These are phyloP conservation scores for Raphanus hybrid DNA, from an alignment of 441 rosid genomes.

Conservation along the genomic window DNA sequence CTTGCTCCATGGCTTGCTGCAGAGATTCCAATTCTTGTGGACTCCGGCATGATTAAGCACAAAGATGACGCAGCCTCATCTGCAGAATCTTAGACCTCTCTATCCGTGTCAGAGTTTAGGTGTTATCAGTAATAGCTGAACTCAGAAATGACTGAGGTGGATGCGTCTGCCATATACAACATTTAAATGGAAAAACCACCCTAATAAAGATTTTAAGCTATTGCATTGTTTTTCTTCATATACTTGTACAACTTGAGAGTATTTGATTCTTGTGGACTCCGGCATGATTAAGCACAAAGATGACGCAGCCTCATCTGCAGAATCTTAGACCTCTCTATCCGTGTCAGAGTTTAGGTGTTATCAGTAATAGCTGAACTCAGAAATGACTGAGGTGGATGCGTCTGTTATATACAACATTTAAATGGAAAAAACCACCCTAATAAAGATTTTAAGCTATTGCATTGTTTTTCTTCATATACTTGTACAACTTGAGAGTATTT, in stretches of 20 bases:
- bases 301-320: conserved; percentile 66
- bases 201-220: conserved; percentile 27
- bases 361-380: conserved; percentile 30
- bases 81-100: conserved; percentile 49
- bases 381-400: conserved; percentile 6
- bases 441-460: conserved; percentile 25
- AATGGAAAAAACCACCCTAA: not conserved
- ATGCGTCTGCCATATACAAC: conserved; percentile 17
- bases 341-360: conserved; percentile 16
- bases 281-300: conserved; percentile 98
- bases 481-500: not conserved
- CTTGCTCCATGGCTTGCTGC: conserved; percentile 99
- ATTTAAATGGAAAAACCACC: conserved; percentile 4
- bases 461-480: conserved; percentile 18
- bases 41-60: conserved; percentile 96
- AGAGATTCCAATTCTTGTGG: conserved; percentile 92
- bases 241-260: conserved; percentile 11
- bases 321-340: conserved; percentile 46
- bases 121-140: conserved; percentile 36
- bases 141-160: conserved; percentile 17
- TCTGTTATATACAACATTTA: conserved; percentile 15
- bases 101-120: not conserved
- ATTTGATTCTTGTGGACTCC: conserved; percentile 73
- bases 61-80: conserved; percentile 79
- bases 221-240: conserved; percentile 14